These are phyloP conservation scores for Cyclocybe cylindracea DNA, from an alignment of 768 basidiomycete genomes.

Conservation along the genomic window DNA sequence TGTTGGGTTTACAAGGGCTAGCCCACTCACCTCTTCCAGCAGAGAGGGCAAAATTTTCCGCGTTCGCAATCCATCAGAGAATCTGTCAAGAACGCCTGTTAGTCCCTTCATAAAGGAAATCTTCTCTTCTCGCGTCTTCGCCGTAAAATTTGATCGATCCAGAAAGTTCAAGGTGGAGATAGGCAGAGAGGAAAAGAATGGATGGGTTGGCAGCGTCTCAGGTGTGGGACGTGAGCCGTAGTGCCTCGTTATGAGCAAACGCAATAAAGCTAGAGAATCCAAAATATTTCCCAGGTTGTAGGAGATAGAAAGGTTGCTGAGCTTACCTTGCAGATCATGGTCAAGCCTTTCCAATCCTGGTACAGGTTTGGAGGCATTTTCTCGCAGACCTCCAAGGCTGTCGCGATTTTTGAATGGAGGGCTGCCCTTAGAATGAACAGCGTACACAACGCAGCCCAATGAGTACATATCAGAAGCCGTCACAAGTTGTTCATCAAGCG, in stretches of 20 bases:
- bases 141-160: slow-evolving; percentile 92
- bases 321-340: slow-evolving; percentile 67
- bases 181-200: slow-evolving; percentile 94
- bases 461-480: slow-evolving; percentile 94
- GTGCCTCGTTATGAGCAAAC: slow-evolving; percentile 79
- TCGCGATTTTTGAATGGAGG: slow-evolving; percentile 89
- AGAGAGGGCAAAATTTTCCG: slow-evolving; percentile 92
- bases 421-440: slow-evolving; percentile 85
- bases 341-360: slow-evolving; percentile 68
- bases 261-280: slow-evolving; percentile 64
- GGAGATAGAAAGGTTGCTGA: neutral
- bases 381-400: slow-evolving; percentile 67
- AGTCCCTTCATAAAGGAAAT: slow-evolving; percentile 95
- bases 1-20: neutral
- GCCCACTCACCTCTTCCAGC: slow-evolving; percentile 76
- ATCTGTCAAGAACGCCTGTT: slow-evolving; percentile 74
- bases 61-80: slow-evolving; percentile 83
- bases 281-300: slow-evolving; percentile 5
- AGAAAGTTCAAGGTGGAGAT: slow-evolving; percentile 96
- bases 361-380: slow-evolving; percentile 64
- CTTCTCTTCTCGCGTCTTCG: slow-evolving; percentile 94
- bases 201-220: slow-evolving; percentile 73
- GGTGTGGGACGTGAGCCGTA: slow-evolving; percentile 75
- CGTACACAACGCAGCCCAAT: slow-evolving; percentile 87
- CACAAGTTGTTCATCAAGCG: slow-evolving; percentile 81